These are phyloP conservation scores for Teratosphaeria nubilosa DNA, from an alignment of 2,329 filamentous ascomycete species.

Conservation along the genomic window DNA sequence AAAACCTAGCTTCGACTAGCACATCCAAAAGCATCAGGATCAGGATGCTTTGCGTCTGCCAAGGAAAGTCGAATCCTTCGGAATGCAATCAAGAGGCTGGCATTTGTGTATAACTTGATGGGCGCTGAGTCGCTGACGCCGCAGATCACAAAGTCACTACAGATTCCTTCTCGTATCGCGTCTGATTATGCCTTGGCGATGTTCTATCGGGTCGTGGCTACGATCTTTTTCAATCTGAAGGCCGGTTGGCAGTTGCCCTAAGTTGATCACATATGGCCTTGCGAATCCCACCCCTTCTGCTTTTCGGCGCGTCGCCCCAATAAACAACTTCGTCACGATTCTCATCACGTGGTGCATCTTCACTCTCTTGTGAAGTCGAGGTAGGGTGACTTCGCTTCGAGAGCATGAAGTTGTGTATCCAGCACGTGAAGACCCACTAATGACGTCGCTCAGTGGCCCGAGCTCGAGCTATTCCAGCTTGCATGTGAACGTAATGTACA, in stretches of 20 bases:
- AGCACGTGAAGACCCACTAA: no score
- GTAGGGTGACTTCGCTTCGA: no score
- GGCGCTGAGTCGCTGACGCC: not conserved
- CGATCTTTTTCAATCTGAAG: no score
- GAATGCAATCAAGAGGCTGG: not conserved
- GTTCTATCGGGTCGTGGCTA: not conserved
- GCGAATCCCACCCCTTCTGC: not conserved
- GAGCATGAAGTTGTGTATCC: no score
- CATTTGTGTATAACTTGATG: not conserved
- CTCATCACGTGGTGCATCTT: no score
- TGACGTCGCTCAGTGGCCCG: not conserved
- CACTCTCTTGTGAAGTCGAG: no score
- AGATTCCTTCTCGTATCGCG: not conserved
- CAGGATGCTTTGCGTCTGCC: not conserved
- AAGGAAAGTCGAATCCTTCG: not conserved
- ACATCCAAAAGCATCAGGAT: not conserved
- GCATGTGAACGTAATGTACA: no score
- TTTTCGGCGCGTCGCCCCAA: not conserved
- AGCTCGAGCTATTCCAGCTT: no score
- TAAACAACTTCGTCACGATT: no score
- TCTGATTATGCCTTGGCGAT: not conserved
- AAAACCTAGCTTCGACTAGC: not conserved
- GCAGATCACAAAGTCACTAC: not conserved
- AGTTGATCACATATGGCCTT: not conserved
- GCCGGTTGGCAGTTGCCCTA: no score